Evolutionary conservation across 2,329 filamentous ascomycete genomes (phyloP), one percentile per base, ranked within the genome.

Genomic region (Ascochyta lentis): DNA sequence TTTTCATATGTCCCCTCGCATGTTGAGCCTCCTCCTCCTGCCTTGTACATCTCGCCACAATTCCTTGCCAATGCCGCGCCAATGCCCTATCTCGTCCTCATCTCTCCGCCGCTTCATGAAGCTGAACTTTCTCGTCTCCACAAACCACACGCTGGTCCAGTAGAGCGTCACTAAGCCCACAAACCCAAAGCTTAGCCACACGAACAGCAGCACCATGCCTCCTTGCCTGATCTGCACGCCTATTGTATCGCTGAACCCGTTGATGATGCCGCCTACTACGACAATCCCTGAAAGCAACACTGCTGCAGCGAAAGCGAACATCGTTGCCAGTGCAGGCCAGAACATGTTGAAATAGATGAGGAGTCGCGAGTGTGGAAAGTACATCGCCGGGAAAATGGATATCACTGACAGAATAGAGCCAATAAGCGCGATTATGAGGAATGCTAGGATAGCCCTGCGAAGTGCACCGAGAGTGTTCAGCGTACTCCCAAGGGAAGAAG

Each of bases 91-190:
- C 56, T 69, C 63, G 4, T 61, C 59, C 8, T 62, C 58, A 15
- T 55, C 57, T 22, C 68, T 60, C 38, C 19, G 40, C 16, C 61
- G 60, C 46, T 45, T 61, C 0, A 58, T 51, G 46, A 67, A 60
- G 13, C 59, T 57, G 41, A 43, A 60, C 24, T 38, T 55, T 38
- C 67, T 56, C 12, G 63, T 58, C 59, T 70, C 67, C 15, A 71
- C 66, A 53, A 70, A 70, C 68, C 67, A 71, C 10, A 69, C 56
- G 6, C 49, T 19, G 13, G 33, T 27, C 67, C 68, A 70, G 50
- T 70, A 71, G n/a, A 52, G 16, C 2, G 37, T 29, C 15, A 44
- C 43, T 2, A 68, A 8, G 24, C 38, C 37, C 10, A 45, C 35
- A 16, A 62, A 55, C 24, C 51, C 19, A 49, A 56, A 67, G 16